Conservation (phyloP, 139 green algal genomes). For the Raphidocelis subcapitata region DNA sequence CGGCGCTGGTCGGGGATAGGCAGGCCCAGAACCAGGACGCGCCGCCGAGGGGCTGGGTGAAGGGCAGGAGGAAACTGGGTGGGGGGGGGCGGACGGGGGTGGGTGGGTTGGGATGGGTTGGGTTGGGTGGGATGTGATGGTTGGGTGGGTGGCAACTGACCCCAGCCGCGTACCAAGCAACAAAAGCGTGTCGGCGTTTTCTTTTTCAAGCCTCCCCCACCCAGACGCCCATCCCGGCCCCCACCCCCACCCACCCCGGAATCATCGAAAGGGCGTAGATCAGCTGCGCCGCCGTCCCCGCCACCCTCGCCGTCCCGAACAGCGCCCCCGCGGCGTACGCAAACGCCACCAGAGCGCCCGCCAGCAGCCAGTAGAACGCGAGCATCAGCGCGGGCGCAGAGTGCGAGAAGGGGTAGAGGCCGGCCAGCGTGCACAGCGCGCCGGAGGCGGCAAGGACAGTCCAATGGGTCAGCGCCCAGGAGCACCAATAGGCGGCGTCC, state of each 20-base stretch:
- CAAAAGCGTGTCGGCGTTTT: too few relatives aligned
- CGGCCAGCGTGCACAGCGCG: slow-evolving; percentile 52
- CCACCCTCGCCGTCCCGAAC: slow-evolving; percentile 63
- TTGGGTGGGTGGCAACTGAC: background rate
- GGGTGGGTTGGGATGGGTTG: background rate
- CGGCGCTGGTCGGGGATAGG: slow-evolving; percentile 69
- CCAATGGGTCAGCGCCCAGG: slow-evolving; percentile 72
- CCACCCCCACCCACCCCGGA: slow-evolving; percentile 51
- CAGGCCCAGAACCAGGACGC: slow-evolving; percentile 60
- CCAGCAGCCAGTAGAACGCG: slow-evolving; percentile 65
- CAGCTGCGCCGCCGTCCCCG: slow-evolving; percentile 57
- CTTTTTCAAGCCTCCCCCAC: too few relatives aligned
- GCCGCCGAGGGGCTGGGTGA: slow-evolving; percentile 64
- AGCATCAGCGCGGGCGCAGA: slow-evolving; percentile 48
- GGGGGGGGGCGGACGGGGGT: background rate
- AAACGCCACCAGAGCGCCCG: slow-evolving; percentile 61
- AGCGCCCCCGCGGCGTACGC: slow-evolving; percentile 69
- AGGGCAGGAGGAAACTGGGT: slow-evolving; percentile 47
- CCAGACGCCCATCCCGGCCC: too few relatives aligned
- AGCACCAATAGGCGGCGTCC: slow-evolving; percentile 66
- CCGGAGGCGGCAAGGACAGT: slow-evolving; percentile 50
- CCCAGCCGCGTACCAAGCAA: too few relatives aligned
- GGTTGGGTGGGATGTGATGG: background rate
- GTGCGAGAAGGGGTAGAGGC: slow-evolving; percentile 43
- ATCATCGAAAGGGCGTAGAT: slow-evolving; percentile 73